Conservation (phyloP, 495 filamentous ascomycete genomes). For the Annulohypoxylon maeteangense region DNA sequence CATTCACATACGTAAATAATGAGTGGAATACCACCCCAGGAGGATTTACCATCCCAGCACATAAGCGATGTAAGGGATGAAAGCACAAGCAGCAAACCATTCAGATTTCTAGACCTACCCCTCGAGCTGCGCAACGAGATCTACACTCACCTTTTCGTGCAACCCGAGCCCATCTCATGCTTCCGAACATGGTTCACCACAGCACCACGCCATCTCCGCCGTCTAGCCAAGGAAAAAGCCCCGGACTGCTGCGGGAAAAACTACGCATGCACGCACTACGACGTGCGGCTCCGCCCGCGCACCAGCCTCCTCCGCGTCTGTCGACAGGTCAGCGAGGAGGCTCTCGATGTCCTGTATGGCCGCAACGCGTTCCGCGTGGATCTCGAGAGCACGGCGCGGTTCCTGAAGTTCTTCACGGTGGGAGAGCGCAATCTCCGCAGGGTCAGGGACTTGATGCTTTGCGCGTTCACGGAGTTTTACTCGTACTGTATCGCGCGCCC, state of each 20-base stretch:
- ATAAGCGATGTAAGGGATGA: background rate
- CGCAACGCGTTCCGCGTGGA: constrained; percentile 37
- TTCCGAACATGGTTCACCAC: constrained; percentile 14
- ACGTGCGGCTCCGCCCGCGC: constrained; percentile 3
- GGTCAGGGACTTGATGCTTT: background rate
- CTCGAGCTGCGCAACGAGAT: constrained; percentile 29
- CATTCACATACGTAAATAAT: background rate
- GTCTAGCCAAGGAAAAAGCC: background rate
- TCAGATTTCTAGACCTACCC: constrained; percentile 25
- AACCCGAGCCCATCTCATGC: background rate
- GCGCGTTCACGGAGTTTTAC: background rate
- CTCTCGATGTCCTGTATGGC: constrained; percentile 33
- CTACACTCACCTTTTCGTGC: constrained; percentile 13
- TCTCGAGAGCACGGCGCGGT: constrained; percentile 8
- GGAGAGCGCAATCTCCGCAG: constrained; percentile 13
- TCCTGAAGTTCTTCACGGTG: constrained; percentile 14
- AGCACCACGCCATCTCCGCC: constrained; percentile 1
- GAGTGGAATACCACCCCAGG: background rate
- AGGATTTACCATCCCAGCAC: background rate
- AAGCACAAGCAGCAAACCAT: background rate
- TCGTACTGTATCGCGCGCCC: background rate
- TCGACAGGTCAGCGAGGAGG: constrained; percentile 36
- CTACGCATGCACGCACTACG: constrained; percentile 19
- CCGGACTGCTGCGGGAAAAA: constrained; percentile 17
- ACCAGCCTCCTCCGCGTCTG: constrained; percentile 25